Evolutionary conservation across 306 rosid genomes (phyloP).

Genomic region (Canavalia gladiata): DNA sequence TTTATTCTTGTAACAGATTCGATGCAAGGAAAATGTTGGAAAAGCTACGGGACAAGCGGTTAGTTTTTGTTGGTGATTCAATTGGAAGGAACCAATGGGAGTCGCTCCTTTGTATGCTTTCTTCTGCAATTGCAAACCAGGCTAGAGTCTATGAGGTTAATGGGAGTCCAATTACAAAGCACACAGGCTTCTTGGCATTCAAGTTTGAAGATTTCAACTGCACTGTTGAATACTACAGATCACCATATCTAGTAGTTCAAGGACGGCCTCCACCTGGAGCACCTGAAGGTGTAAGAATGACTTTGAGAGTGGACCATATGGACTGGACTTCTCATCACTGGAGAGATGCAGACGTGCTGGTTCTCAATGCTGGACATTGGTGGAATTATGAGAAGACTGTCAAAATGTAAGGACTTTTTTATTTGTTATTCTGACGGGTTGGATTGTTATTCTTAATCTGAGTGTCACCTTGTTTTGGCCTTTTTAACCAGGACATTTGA

Average conservation of each 20-base stretch:
- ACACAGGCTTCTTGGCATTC: slow-evolving; percentile 79
- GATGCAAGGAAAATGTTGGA: slow-evolving; percentile 81
- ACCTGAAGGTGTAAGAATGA: slow-evolving; percentile 62
- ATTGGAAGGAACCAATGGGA: slow-evolving; percentile 98
- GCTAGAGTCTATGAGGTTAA: slow-evolving; percentile 72
- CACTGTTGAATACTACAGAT: slow-evolving; percentile 86
- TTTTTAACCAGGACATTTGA: slow-evolving; percentile 6
- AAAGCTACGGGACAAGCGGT: slow-evolving; percentile 66
- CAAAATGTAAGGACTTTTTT: slow-evolving; percentile 59
- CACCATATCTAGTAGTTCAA: slow-evolving; percentile 83
- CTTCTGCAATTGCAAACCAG: slow-evolving; percentile 69
- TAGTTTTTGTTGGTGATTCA: slow-evolving; percentile 93
- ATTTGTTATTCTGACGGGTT: slow-evolving; percentile 9
- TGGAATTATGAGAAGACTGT: slow-evolving; percentile 85
- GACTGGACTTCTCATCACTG: slow-evolving; percentile 78
- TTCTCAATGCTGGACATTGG: slow-evolving; percentile 96
- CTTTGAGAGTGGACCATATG: slow-evolving; percentile 74
- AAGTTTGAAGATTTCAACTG: slow-evolving; percentile 85
- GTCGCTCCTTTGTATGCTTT: slow-evolving; percentile 90
- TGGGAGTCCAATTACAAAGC: slow-evolving; percentile 83
- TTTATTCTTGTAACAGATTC: slow-evolving; percentile 64
- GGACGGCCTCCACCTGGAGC: slow-evolving; percentile 78
- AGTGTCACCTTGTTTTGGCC: slow-evolving; percentile 25
- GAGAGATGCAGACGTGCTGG: slow-evolving; percentile 80
- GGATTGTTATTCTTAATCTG: slow-evolving; percentile 40